Conservation (phyloP, 257 asterid genomes). For the Penstemon eatonii region DNA sequence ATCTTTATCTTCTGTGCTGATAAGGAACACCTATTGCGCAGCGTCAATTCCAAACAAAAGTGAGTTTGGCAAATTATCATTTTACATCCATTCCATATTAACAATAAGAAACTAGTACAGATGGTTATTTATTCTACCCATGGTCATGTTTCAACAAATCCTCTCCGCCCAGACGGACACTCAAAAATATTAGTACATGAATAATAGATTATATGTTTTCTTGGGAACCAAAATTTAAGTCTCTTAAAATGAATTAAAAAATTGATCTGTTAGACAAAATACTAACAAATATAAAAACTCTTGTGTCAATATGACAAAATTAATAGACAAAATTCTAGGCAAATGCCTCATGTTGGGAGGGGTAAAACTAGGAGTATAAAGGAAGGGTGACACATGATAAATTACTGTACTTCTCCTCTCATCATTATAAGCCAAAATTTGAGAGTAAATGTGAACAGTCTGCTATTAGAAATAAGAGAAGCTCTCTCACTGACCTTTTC, state of each 20-base stretch:
- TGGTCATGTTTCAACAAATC: slow-evolving; percentile 2
- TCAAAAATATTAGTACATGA: too few species aligned
- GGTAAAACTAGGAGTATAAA: slow-evolving; percentile 7
- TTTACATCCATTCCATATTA: slow-evolving; percentile 25
- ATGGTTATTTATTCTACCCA: slow-evolving; percentile 4
- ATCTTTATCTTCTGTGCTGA: slow-evolving; percentile 32
- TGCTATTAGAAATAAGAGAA: slow-evolving; percentile 2
- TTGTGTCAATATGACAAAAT: too few species aligned
- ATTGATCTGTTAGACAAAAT: too few species aligned
- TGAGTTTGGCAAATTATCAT: slow-evolving; percentile 30
- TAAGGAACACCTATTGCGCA: slow-evolving; percentile 37
- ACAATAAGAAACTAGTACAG: neutral
- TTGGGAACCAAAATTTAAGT: too few species aligned
- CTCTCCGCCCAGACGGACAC: neutral
- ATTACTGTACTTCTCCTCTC: neutral
- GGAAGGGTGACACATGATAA: slow-evolving; percentile 1
- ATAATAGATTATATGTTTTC: too few species aligned
- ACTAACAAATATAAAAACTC: too few species aligned
- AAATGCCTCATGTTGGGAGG: neutral
- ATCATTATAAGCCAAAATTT: neutral
- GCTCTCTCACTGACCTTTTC: slow-evolving; percentile 12
- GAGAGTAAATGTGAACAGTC: neutral
- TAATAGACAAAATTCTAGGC: too few species aligned
- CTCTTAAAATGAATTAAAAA: too few species aligned
- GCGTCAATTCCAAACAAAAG: slow-evolving; percentile 28